Base-by-base conservation (phyloP, 2,329 filamentous ascomycete species). In the Apiospora hydei region DNA sequence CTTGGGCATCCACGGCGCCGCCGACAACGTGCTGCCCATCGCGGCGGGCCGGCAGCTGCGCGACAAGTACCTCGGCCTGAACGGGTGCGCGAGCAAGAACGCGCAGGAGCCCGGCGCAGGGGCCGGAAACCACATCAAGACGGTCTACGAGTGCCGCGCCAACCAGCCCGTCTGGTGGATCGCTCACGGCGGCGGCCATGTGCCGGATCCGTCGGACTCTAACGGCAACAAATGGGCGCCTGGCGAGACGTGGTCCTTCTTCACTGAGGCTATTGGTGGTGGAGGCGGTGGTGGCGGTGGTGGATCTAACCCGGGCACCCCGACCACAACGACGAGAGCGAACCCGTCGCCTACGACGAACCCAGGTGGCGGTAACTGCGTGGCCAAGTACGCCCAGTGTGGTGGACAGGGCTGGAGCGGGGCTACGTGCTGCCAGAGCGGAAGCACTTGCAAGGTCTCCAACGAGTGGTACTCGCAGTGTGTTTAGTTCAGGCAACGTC, bases 1-100 rank as follows among this genome's bases (percentile, higher is more conserved):
- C 75, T 80, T 83, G 47, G 81, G 79, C 41, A 81, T 83, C 73
- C 83, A 85, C 72, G 83, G 83, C 44, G 76, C 80, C 30, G 76
- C 73, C 49, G 83, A 85, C 74, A 76, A 76, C 30, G 81, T 83
- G 26, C 77, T 84, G 21, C 73, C 77, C 44, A 82, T 84, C 70
- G 73, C 77, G 18, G 71, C 70, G 1, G 83, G 83, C 67, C 74
- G 79, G n/a, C 67, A 75, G 74, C 76, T 84, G 61, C 81, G 82
- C 14, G 82, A 84, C 74, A 79, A 77, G 70, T 84, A 82, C 74
- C 77, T 84, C 8, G 70, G 71, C 18, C 79, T 82, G 74, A 84
- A 85, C 71, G 80, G 80, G 7, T 85, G 83, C 75, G 72, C 47
- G 46, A 72, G 75, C 69, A 73, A 76, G 73, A 75, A 71, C 18